A percentile compares a stretch with the other conserved stretches of the same genome.
These are phyloP conservation scores for Metschnikowia drakensbergensis DNA, from an alignment of 805 yeast genomes.

Conservation along the genomic window DNA sequence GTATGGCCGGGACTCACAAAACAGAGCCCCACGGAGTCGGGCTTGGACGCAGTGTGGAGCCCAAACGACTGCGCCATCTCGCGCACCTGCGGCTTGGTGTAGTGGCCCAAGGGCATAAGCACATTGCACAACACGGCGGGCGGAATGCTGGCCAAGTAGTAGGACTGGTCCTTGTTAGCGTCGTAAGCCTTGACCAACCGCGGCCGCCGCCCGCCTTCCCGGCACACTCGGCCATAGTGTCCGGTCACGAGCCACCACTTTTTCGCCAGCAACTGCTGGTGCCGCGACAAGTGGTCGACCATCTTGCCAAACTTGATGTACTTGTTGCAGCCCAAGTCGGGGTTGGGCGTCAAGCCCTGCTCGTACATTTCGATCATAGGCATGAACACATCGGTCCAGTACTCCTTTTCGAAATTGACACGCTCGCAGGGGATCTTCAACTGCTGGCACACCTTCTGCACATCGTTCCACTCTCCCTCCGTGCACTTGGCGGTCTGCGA, in stretches of 20 bases:
- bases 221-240: constrained; percentile 62
- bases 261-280: constrained; percentile 13
- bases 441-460: constrained; percentile 56
- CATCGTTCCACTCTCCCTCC: constrained; percentile 88
- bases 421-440: constrained; percentile 67
- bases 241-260: constrained; percentile 90
- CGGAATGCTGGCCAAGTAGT: constrained; percentile 73
- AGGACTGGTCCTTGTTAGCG: constrained; percentile 79
- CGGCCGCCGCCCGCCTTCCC: constrained; percentile 21
- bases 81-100: constrained; percentile 71
- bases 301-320: constrained; percentile 84
- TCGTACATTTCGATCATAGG: constrained; percentile 81
- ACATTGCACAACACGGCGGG: constrained; percentile 41
- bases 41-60: constrained; percentile 68
- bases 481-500: constrained; percentile 62
- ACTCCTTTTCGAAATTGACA: constrained; percentile 83
- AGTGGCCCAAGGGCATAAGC: constrained; percentile 79
- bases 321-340: constrained; percentile 85
- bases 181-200: constrained; percentile 53
- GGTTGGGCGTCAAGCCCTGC: constrained; percentile 85
- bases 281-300: constrained; percentile 46
- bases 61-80: constrained; percentile 52
- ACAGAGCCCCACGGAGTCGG: constrained; percentile 93
- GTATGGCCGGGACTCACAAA: constrained; percentile 68
- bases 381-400: constrained; percentile 88